Evolutionary conservation across 257 asterid species (phyloP), one percentile per base, ranked within the genome.

Genomic region (Haberlea rhodopensis): DNA sequence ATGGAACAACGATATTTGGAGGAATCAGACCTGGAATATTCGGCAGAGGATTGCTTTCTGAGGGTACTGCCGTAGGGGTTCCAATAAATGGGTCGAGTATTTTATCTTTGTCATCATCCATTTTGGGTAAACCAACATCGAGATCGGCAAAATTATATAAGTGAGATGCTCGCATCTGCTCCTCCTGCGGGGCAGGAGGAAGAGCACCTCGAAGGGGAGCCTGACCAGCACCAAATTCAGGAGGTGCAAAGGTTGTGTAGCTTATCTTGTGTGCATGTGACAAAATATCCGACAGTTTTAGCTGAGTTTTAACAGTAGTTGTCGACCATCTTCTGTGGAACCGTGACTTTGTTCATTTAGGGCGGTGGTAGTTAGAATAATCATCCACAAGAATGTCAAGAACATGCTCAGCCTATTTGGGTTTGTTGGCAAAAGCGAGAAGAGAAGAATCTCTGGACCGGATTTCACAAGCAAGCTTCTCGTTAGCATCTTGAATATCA

Each of bases 171-270:
- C 97, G 92, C 97, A 92, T 81, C 53, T 92, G 98, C 77, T 92
- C 97, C 32, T 92, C 98, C 74, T 89, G 98, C 6, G 96, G 97
- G 27, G 98, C 97, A 0, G 97, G 97, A 18, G 96, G 96, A 24
- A 92, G 91, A 8, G 94, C 95, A 21, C 98, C 96, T 4, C 90
- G 79, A 9, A 85, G 94, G 26, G 98, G 90, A 22, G 79, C 97
- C 60, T 62, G 75, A 8, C 97, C 97, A 40, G 94, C 85, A 16
- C 97, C 97, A 28, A 84, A 87, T 72, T 84, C 95, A 10, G 98
- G 97, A 46, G 98, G 98, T 5, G 97, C 98, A 32, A 89, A 92
- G 24, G 98, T 89, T 8, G 96, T 92, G 84, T 92, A 92, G 78
- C 97, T 92, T 59, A 92, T 85, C 71, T 73, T 81, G 49, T 87